Evolutionary conservation across 2,329 filamentous ascomycete genomes (phyloP), one percentile per base, ranked within the genome.

Genomic region (Colletotrichum magnum): DNA sequence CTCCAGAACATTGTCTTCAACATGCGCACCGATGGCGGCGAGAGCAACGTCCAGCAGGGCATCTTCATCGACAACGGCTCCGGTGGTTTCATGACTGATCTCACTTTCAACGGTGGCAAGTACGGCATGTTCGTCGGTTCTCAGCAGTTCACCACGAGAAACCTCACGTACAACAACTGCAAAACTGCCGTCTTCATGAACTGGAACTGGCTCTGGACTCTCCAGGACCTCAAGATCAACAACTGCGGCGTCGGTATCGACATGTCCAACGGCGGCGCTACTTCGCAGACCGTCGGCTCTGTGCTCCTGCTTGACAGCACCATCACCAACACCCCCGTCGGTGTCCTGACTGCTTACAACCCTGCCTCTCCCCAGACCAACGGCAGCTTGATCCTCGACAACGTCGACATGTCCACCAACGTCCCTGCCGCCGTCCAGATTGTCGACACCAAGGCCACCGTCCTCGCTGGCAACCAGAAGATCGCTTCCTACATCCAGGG

Each of bases 121-220:
- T 90, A 91, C 73, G 93, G 94, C 63, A 90, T 91, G 73, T 95
- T 94, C 82, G 84, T 95, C 28, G 94, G 94, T 58, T 94, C 91
- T 81, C 94, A 97, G 82, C 94, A 97, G 81, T 96, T 95, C 81
- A 95, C 93, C 47, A 92, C 90, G 32, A 91, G 94, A 73, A 96
- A 97, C 81, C 77, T 96, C 78, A 92, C 87, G n/a, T 97, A 97
- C 86, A 93, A 93, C 78, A 87, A 88, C 79, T 95, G 93, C 84
- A 87, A 93, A 77, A 97, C 93, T 2, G 94, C 93, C 71, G 90
- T 97, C 72, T 94, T 89, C 82, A 92, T 96, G 90, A 94, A 94
- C 85, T 97, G 94, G 94, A 93, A 95, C 83, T 97, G 94, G 94
- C 85, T 90, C 18, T 97, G 93, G 92, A 90, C 91, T 52, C 89